Evolutionary conservation across 106 monocot genomes (phyloP).

Genomic region (Xerophyta viscosa): DNA sequence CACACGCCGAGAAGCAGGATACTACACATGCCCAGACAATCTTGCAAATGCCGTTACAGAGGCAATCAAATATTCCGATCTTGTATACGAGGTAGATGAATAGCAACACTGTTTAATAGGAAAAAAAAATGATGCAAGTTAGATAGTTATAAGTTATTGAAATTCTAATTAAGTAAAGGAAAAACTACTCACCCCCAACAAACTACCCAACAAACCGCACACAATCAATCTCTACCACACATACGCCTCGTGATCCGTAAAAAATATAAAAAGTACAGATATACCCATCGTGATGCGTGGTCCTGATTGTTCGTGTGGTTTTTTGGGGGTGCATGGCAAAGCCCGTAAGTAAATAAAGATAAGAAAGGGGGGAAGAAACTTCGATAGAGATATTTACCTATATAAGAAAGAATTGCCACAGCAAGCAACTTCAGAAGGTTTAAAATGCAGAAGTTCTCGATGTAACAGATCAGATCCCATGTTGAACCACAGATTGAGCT

Average conservation of each 20-base stretch:
- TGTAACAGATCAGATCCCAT: conserved; percentile 88
- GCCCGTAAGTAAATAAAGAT: too few species aligned
- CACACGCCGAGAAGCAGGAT: conserved; percentile 44
- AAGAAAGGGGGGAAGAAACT: too few species aligned
- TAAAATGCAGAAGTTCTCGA: conserved; percentile 82
- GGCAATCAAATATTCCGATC: conserved; percentile 58
- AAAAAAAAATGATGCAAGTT: not conserved
- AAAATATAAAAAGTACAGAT: too few species aligned
- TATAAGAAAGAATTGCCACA: conserved; percentile 51
- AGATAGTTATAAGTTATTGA: not conserved
- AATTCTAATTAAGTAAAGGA: not conserved
- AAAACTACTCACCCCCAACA: too few species aligned
- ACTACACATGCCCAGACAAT: conserved; percentile 44
- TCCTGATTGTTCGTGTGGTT: too few species aligned
- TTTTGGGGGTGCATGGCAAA: too few species aligned
- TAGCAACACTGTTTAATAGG: conserved; percentile 38
- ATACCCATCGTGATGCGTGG: too few species aligned
- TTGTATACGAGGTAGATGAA: conserved; percentile 81
- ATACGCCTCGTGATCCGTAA: too few species aligned
- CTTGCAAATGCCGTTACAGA: conserved; percentile 42
- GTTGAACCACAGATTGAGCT: conserved; percentile 69
- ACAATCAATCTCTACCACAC: too few species aligned
- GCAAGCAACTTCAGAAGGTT: conserved; percentile 36
- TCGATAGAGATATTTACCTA: conserved; percentile 51
- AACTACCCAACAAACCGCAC: too few species aligned